These are phyloP conservation scores for Salix purpurea DNA, from an alignment of 345 rosid species.

Conservation along the genomic window DNA sequence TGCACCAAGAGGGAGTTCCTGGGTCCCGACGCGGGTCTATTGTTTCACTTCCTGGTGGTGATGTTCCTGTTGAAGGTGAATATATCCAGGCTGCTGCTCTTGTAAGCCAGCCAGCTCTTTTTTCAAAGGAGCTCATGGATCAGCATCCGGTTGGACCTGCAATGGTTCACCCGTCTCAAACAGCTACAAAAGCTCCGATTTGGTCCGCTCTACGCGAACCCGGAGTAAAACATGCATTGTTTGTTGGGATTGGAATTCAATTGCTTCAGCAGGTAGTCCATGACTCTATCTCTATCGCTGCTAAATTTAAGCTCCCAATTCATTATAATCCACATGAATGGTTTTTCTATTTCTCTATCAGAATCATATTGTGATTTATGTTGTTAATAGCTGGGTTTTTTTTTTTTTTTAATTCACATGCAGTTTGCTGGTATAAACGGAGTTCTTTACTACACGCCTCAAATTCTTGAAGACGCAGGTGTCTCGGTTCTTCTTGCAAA, in stretches of 20 bases:
- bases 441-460: conserved; percentile 96
- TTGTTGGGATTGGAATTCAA: conserved; percentile 88
- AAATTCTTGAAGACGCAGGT: conserved; percentile 89
- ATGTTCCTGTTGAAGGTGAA: conserved; percentile 48
- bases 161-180: conserved; percentile 36
- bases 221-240: conserved; percentile 78
- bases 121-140: conserved; percentile 18
- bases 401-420: conserved; percentile 15
- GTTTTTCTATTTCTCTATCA: not conserved
- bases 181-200: conserved; percentile 51
- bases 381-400: not conserved
- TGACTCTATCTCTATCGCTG: not conserved
- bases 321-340: not conserved
- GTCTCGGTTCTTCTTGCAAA: conserved; percentile 76
- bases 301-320: not conserved
- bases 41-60: conserved; percentile 63
- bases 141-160: conserved; percentile 27
- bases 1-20: conserved; percentile 69
- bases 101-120: conserved; percentile 26
- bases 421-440: conserved; percentile 96
- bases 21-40: conserved; percentile 78
- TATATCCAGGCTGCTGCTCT: conserved; percentile 86
- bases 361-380: not conserved
- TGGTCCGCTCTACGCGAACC: conserved; percentile 89
- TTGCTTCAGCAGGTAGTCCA: conserved; percentile 78